These are phyloP conservation scores for Annulohypoxylon maeteangense DNA, from an alignment of 495 filamentous ascomycete species.

Conservation along the genomic window DNA sequence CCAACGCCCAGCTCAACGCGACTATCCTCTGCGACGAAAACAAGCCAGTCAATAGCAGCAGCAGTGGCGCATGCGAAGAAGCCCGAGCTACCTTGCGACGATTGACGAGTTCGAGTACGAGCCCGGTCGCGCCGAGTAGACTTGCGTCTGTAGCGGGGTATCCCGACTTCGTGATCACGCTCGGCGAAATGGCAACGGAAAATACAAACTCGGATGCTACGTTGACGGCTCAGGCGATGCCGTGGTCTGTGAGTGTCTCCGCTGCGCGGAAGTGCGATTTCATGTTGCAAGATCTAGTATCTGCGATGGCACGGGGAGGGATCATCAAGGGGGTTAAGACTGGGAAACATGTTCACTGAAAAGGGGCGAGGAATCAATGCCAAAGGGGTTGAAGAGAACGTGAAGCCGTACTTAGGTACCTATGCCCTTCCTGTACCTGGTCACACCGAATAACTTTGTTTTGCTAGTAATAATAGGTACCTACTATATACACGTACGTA, in stretches of 20 bases:
- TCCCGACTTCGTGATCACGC: neutral
- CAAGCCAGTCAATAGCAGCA: neutral
- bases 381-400: neutral
- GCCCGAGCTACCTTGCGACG: neutral
- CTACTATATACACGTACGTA: no score
- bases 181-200: neutral
- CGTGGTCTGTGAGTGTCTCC: neutral
- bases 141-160: neutral
- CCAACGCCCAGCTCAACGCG: neutral
- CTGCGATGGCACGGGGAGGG: neutral
- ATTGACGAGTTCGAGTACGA: neutral
- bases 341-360: neutral
- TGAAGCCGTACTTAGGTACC: neutral
- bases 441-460: neutral
- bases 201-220: neutral
- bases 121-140: neutral
- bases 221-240: neutral
- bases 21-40: neutral
- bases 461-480: no score
- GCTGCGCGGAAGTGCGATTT: neutral
- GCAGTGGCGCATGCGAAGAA: neutral
- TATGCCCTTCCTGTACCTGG: neutral
- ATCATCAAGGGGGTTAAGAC: neutral
- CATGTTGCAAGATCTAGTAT: conserved; percentile 1
- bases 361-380: neutral